Base-by-base conservation (phyloP, 208 protist genomes). In the Giardia duodenalis region DNA sequence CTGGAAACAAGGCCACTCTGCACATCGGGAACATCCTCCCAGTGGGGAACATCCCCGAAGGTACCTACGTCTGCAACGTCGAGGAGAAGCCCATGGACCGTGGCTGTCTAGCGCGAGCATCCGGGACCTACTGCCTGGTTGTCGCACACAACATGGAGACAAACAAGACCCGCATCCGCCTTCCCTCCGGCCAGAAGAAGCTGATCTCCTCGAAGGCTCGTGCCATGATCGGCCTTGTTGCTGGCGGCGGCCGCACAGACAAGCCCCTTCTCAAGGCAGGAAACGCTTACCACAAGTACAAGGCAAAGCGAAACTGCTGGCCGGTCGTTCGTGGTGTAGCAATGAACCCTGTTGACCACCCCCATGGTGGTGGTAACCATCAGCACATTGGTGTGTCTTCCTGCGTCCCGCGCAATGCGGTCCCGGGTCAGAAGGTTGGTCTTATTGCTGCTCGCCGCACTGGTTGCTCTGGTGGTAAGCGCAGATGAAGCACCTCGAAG, bases 351-450 rank as follows among this genome's bases (percentile, higher is more conserved):
- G 95, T 96, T 1, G 96, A 97, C 47, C 98, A 99, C 95, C 98
- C 98, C 47, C 97, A 99, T 95, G 98, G 98, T 97, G 98, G 98
- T 98, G 98, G 98, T 98, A 99, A 99, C 95, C 98, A 99, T 96
- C 98, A 99, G 97, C 98, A 99, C 95, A 98, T 99, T 96, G 98
- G 98, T 95, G 96, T 98, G 47, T 93, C 95, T 47, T 94, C 95
- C 47, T 95, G 94, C 48, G 48, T 93, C 10, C 92, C 88, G 3
- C 88, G 97, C 67, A 94, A 96, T 67, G 91, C 95, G 22, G 96
- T 97, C 86, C 95, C 98, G 92, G 98, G 98, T 95, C 96, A 97
- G 94, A 99, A 99, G 96, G 95, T 98, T 94, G 98, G 98, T 97
- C 97, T 99, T 92, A 99, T 99, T 93, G 98, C 98, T 92, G 98